Base-by-base conservation (phyloP, 202 grass and related monocot species). In the Schoenoplectus tabernaemontani region DNA sequence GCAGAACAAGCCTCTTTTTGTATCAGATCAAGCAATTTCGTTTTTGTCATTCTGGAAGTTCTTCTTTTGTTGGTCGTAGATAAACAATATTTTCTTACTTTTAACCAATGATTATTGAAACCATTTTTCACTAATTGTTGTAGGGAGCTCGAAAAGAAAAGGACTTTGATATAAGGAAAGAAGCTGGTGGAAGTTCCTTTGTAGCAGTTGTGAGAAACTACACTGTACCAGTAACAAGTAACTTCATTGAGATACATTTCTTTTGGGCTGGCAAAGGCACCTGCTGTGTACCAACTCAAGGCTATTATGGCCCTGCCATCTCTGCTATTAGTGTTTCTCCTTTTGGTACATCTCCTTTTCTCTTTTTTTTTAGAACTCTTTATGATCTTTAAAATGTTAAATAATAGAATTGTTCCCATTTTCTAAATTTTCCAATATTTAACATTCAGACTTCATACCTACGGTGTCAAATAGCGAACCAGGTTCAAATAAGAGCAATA, bases 201-300 rank as follows among this genome's bases (percentile, higher is more conserved):
- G 64, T 50, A 83, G 91, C 87, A 68, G 90, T 97, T 50, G 76
- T 10, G 51, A 93, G 57, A 64, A 23, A 65, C 6, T 97, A 89
- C 67, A 77, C 9, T 67, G 70, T 86, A 82, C 77, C 80, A 32
- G 86, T 97, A 17, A 93, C 91, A 8, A 90, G 82, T 64, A 97
- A 97, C 70, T 93, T 97, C 61, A 81, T 97, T 37, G 93, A 93
- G 58, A 90, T 97, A 86, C 93, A 97, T 87, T 92, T 97, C 66
- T 97, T 97, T 79, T 97, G 91, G 93, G 87, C 93, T 22, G 93
- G 93, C 19, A 97, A 97, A 64, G 93, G 93, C 3, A 97, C 93
- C 86, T 93, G 91, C 59, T 93, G 90, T 63, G 66, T 90, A 58
- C 91, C 91, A 36, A 61, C 0, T 46, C 76, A 88, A 88, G 89